Evolutionary conservation across 2,329 filamentous ascomycete species (phyloP).

Genomic region (Xylariomycetidae sp.): DNA sequence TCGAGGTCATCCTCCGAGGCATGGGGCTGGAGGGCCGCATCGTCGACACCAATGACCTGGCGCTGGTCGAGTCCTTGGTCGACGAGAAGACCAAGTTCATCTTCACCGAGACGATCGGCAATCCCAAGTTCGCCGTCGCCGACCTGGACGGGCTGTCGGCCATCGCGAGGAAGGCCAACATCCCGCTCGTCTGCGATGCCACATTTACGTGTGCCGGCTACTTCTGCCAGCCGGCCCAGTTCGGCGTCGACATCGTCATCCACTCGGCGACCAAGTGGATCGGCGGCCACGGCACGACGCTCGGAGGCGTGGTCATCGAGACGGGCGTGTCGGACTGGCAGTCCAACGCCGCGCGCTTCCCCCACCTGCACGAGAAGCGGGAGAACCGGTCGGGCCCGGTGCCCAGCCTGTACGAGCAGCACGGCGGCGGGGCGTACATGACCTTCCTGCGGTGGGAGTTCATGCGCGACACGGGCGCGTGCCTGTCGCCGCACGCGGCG

Average conservation of each 20-base stretch:
- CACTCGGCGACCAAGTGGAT: constrained; percentile 73
- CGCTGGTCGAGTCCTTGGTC: constrained; percentile 23
- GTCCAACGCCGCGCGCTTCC: no score
- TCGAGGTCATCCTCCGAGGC: constrained; percentile 31
- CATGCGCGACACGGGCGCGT: constrained; percentile 62
- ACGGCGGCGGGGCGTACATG: no score
- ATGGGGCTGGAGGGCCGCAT: constrained; percentile 34
- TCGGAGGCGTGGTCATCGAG: constrained; percentile 64
- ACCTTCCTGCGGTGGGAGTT: constrained; percentile 72
- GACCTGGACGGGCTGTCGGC: constrained; percentile 63
- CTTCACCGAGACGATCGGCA: constrained; percentile 29
- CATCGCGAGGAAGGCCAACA: constrained; percentile 45
- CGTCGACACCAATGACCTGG: constrained; percentile 25
- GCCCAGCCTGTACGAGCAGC: no score
- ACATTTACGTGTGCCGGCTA: constrained; percentile 69
- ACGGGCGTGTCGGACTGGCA: constrained; percentile 71
- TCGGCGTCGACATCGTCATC: constrained; percentile 68
- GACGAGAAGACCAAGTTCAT: constrained; percentile 28
- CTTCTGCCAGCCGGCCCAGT: constrained; percentile 60
- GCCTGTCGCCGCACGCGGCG: constrained; percentile 67
- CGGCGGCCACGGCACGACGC: constrained; percentile 67
- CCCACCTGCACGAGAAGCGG: no score
- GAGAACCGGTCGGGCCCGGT: no score
- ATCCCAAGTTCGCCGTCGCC: constrained; percentile 43
- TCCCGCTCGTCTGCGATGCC: constrained; percentile 52